Percentiles rank a stretch among this genome's conserved stretches.
Conservation (phyloP, 257 asterid genomes). For the Solanum corneliomulleri region DNA sequence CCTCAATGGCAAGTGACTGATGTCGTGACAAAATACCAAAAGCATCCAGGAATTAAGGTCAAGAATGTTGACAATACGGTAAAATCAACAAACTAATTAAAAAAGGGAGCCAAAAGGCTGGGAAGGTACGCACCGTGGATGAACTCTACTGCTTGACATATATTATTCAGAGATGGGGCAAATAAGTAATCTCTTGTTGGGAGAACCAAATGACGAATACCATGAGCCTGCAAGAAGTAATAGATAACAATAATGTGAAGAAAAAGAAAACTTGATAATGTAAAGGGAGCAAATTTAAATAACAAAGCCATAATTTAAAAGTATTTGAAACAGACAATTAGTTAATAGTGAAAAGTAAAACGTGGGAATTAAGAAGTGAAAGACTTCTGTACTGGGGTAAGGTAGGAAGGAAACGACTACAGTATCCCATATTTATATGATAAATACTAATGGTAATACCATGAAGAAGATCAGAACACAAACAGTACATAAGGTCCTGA, state of each 20-base stretch:
- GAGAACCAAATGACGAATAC: conserved; percentile 32
- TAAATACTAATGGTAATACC: not conserved
- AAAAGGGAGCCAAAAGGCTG: not conserved
- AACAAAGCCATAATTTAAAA: not conserved
- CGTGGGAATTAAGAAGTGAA: not conserved
- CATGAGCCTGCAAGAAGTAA: conserved; percentile 19
- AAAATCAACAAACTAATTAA: not conserved
- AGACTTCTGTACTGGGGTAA: not conserved
- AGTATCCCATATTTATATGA: not conserved
- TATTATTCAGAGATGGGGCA: conserved; percentile 31
- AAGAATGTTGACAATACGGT: not conserved
- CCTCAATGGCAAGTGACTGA: not conserved
- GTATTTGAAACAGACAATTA: not conserved
- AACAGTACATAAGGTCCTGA: not conserved
- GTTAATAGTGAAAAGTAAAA: not conserved
- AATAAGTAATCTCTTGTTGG: conserved; percentile 43
- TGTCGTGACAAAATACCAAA: not conserved
- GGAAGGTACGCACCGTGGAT: conserved; percentile 18
- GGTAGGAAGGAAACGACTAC: not conserved
- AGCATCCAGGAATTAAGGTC: not conserved
- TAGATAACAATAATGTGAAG: not conserved
- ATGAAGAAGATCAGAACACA: not conserved
- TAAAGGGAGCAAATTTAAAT: not conserved
- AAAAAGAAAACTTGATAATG: not conserved
- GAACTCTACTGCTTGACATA: conserved; percentile 35